Evolutionary conservation across 768 basidiomycete genomes (phyloP).

Genomic region (Boletus tylopilopsis): DNA sequence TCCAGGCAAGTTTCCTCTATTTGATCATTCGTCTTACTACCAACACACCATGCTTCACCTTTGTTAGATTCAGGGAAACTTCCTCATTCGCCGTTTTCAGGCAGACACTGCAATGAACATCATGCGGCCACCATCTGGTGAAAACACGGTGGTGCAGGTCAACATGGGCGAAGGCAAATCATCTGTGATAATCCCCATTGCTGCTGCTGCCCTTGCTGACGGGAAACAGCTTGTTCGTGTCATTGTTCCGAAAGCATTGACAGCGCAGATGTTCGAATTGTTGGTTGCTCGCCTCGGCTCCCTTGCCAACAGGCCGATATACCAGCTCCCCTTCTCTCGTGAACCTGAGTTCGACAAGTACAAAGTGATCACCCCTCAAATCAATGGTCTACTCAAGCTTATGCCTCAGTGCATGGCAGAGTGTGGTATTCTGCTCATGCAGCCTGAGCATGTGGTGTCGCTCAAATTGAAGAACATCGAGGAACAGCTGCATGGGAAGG

Average conservation of each 20-base stretch:
- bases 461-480: too few relatives aligned
- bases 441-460: too few relatives aligned
- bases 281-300: conserved; percentile 38
- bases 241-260: conserved; percentile 42
- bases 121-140: conserved; percentile 34
- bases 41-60: neutral
- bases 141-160: conserved; percentile 38
- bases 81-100: conserved; percentile 29
- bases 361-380: neutral
- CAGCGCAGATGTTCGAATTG: conserved; percentile 43
- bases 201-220: conserved; percentile 36
- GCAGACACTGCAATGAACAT: conserved; percentile 37
- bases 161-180: neutral
- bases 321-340: conserved; percentile 46
- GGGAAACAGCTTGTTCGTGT: conserved; percentile 42
- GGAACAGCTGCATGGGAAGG: too few relatives aligned
- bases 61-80: conserved; percentile 36
- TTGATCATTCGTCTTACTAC: fast-evolving
- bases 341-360: conserved; percentile 17
- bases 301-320: conserved; percentile 42
- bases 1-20: conserved; percentile 31
- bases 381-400: conserved; percentile 24
- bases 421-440: too few relatives aligned
- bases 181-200: neutral
- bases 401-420: conserved; percentile 31